A percentile compares a stretch with the other conserved stretches of the same genome.
Evolutionary conservation across 768 basidiomycete species (phyloP).

Genomic region (Kwoniella mangroviensis): DNA sequence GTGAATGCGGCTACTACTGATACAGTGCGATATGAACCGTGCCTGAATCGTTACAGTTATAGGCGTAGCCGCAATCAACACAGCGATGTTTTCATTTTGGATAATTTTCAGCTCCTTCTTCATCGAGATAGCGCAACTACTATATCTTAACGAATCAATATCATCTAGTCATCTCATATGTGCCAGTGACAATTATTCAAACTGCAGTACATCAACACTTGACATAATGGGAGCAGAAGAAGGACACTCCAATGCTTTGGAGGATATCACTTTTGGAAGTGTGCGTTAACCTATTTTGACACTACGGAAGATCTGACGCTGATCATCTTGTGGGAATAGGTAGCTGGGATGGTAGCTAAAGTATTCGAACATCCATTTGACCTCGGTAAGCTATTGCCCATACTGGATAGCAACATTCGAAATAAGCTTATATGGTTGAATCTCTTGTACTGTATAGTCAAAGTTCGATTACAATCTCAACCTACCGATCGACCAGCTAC

Average conservation of each 20-base stretch:
- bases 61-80: slow-evolving; percentile 9
- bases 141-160: not conserved
- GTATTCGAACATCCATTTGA: slow-evolving; percentile 70
- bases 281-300: not conserved
- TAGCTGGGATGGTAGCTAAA: slow-evolving; percentile 30
- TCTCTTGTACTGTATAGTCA: slow-evolving; percentile 59
- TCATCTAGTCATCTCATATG: not conserved
- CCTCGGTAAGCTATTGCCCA: slow-evolving; percentile 61
- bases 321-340: not conserved
- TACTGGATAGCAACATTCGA: too few relatives aligned
- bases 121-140: too few relatives aligned
- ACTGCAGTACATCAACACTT: not conserved
- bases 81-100: not conserved
- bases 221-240: slow-evolving; percentile 18
- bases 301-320: too few relatives aligned
- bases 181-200: not conserved
- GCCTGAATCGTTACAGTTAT: not conserved
- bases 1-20: too few relatives aligned
- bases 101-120: too few relatives aligned
- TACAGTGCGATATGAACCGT: not conserved
- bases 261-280: slow-evolving; percentile 33
- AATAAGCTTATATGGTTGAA: not conserved
- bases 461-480: slow-evolving; percentile 91
- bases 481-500: slow-evolving; percentile 71
- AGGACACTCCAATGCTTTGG: slow-evolving; percentile 19